A percentile compares a stretch with the other conserved stretches of the same genome.
Conservation (phyloP, 2,329 filamentous ascomycete species). For the Hypoxylon sp. region DNA sequence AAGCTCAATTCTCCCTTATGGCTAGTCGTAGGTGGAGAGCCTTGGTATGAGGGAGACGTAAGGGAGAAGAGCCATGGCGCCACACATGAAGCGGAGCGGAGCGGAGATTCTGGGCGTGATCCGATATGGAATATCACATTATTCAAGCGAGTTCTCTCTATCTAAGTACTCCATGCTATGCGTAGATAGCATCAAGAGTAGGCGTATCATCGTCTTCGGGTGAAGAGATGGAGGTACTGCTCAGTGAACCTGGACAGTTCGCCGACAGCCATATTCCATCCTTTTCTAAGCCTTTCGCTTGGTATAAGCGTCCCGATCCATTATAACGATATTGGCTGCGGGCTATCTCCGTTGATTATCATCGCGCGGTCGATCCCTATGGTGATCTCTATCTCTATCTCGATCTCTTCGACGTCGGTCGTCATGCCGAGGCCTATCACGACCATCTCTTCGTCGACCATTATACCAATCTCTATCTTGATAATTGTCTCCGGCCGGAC, state of each 20-base stretch:
- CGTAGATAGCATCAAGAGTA: neutral
- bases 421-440: slow-evolving; percentile 38
- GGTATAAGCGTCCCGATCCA: neutral
- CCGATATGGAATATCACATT: neutral
- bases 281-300: neutral
- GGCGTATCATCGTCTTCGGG: neutral
- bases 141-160: slow-evolving; percentile 8
- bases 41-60: neutral
- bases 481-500: slow-evolving; percentile 50
- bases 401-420: slow-evolving; percentile 47
- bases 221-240: neutral
- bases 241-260: neutral
- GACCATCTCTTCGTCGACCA: slow-evolving; percentile 44
- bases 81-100: neutral
- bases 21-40: neutral
- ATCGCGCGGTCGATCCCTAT: slow-evolving; percentile 38
- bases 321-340: neutral
- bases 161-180: slow-evolving; percentile 2
- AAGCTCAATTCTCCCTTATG: neutral
- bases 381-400: slow-evolving; percentile 43
- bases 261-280: neutral
- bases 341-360: slow-evolving; percentile 48
- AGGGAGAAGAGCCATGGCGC: neutral
- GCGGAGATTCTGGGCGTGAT: neutral
- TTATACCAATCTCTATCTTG: slow-evolving; percentile 42